Base-by-base conservation (phyloP, 2,329 filamentous ascomycete genomes). In the Claviceps fusiformis region DNA sequence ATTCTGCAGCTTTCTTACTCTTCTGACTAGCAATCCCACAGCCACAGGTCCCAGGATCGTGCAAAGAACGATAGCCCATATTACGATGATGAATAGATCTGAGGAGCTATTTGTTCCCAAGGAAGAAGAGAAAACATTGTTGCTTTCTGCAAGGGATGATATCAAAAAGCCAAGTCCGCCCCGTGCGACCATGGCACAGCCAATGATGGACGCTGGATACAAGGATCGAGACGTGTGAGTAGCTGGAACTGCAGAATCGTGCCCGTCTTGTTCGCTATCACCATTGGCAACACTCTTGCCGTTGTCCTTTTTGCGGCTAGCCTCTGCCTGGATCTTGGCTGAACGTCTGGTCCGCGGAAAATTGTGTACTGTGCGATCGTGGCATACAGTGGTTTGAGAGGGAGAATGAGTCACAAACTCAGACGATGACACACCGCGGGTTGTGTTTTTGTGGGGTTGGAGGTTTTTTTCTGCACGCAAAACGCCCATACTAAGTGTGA, bases 101-200 rank as follows among this genome's bases (percentile, higher is more conserved):
- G 71, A 73, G 29, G 33, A 59, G 44, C 31, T 55, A n/a, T 50
- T 55, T 9, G 7, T 41, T 15, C 24, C 37, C 6, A 53, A 37
- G 3, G 17, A 56, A 3, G 37, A 1, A 15, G 48, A 54, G 44
- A 78, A 78, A 15, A 76, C 67, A 0, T 72, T 71, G 1, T 73
- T 71, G 49, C 71, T 75, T 61, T 87, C 76, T 0, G 85, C 85
- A 0, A 90, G 67, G 0, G 83, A 81, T 1, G 83, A 82, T 58
- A 93, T 88, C 47, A 92, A 67, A 58, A 89, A 89, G 0, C 87
- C 86, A 39, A 92, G 88, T 65, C 93, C 87, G 0, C 87, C 87
- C n/a, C 87, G 75, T 0, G 87, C 81, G 0, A 86, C 79, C 87
- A 92, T 92, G 3, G 73, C 76, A 19, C 78, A 72, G 0, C 83